phyloP scores from a whole-genome alignment of 2,329 filamentous ascomycete species.

The Ceratocystis papillata region DNA sequence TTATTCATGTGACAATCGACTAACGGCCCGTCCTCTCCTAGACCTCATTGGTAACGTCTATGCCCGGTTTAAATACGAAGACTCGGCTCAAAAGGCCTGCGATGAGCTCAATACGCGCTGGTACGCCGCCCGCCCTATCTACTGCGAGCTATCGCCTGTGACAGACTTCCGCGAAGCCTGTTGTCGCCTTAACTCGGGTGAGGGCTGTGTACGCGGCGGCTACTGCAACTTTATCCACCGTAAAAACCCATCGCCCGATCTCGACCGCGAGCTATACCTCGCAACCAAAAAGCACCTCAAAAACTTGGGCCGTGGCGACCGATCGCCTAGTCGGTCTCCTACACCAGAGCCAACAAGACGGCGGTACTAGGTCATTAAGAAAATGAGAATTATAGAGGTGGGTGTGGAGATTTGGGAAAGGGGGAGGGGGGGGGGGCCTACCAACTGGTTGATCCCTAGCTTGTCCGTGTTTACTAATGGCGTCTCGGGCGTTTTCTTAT shows the following conservation, averaged over 20 bases:
- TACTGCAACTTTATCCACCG: conserved; percentile 99
- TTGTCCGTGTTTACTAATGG: conserved; percentile 5
- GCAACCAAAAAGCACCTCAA: conserved; percentile 95
- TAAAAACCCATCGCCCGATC: conserved; percentile 81
- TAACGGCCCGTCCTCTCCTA: conserved; percentile 31
- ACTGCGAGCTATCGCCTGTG: conserved; percentile 93
- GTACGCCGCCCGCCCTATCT: conserved; percentile 95
- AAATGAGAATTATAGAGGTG: background rate
- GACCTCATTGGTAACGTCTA: conserved; percentile 98
- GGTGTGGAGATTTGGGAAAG: background rate
- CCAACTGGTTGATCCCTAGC: background rate
- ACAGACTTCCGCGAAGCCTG: conserved; percentile 98
- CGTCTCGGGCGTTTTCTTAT: conserved; percentile 9
- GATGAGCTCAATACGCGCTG: conserved; percentile 88
- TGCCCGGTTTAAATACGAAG: conserved; percentile 99
- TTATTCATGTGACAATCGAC: conserved; percentile 15
- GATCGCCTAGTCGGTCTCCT: conserved; percentile 70
- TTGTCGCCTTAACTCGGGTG: conserved; percentile 84
- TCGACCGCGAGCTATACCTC: conserved; percentile 78
- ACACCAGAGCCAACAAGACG: conserved; percentile 73
- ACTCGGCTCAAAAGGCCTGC: conserved; percentile 84
- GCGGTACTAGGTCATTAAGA: conserved; percentile 43
- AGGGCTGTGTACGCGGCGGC: conserved; percentile 88
- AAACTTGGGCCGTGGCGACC: conserved; percentile 68
- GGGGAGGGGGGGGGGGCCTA: background rate